Percentiles rank a stretch among this genome's conserved stretches.
Conservation (phyloP, 768 basidiomycete species). For the Porpolomopsis calyptriformis region DNA sequence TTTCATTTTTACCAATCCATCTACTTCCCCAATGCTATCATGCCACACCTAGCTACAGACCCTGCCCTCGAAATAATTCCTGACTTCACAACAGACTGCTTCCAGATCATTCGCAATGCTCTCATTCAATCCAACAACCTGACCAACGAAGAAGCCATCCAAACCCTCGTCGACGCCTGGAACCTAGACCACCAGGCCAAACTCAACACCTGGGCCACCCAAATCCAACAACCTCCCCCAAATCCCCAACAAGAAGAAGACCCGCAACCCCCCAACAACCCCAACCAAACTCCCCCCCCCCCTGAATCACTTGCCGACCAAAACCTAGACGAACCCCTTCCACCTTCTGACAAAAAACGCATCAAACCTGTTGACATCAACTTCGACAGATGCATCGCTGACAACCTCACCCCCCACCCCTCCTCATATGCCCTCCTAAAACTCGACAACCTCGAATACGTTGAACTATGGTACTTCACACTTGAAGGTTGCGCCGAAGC, state of each 20-base stretch:
- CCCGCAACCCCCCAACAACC: neutral
- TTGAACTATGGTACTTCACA: conserved; percentile 10
- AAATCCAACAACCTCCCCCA: neutral
- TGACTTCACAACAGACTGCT: neutral
- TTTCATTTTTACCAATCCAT: neutral
- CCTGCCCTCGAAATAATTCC: neutral
- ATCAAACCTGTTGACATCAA: neutral
- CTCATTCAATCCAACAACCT: neutral
- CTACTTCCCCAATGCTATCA: neutral
- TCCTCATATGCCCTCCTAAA: conserved; percentile 8
- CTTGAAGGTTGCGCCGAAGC: conserved; percentile 6
- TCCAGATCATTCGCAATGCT: neutral
- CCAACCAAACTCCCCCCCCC: too few relatives aligned
- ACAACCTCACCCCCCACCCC: conserved; percentile 3
- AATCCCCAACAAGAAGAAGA: neutral
- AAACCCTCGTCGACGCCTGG: neutral
- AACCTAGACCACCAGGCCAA: neutral
- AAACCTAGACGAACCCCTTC: too few relatives aligned
- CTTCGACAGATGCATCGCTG: neutral
- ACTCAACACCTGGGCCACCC: neutral
- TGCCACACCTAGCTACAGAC: neutral
- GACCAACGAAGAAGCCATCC: neutral
- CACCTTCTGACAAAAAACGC: neutral
- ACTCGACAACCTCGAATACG: conserved; percentile 11
- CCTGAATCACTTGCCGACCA: too few relatives aligned